phyloP scores from a whole-genome alignment of 768 basidiomycete genomes.

The Serendipita indica region DNA sequence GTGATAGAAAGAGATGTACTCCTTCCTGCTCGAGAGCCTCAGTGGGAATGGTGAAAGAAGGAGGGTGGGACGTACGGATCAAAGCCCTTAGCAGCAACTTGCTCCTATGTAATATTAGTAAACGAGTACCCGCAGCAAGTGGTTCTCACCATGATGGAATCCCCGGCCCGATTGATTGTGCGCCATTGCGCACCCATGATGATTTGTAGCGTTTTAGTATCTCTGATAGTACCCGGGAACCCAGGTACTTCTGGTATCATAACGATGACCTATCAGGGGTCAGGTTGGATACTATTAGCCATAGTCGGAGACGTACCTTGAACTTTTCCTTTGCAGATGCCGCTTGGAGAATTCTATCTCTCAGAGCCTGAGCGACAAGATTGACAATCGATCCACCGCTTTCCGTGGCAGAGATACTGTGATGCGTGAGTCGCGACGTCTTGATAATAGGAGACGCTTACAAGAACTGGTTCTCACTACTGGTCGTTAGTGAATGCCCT shows the following conservation, averaged over 20 bases:
- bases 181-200: slow-evolving; percentile 72
- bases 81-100: slow-evolving; percentile 56
- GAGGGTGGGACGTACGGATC: slow-evolving; percentile 44
- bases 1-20: slow-evolving; percentile 87
- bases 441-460: slow-evolving; percentile 24
- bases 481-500: neutral
- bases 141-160: slow-evolving; percentile 35
- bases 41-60: neutral
- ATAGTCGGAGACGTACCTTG: slow-evolving; percentile 33
- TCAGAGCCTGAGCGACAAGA: slow-evolving; percentile 66
- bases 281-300: neutral
- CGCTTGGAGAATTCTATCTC: slow-evolving; percentile 73
- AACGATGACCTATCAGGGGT: slow-evolving; percentile 52
- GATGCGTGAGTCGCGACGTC: neutral
- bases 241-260: slow-evolving; percentile 88
- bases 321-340: slow-evolving; percentile 56
- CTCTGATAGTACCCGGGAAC: slow-evolving; percentile 72
- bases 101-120: slow-evolving; percentile 37
- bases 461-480: slow-evolving; percentile 74
- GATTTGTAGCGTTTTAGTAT: slow-evolving; percentile 44
- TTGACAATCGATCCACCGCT: slow-evolving; percentile 59
- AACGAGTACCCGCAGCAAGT: neutral
- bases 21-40: slow-evolving; percentile 30
- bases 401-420: slow-evolving; percentile 62
- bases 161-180: slow-evolving; percentile 79